Percentiles rank a stretch among this genome's conserved stretches.
phyloP scores from a whole-genome alignment of 2,329 filamentous ascomycete species.

The Pseudocercospora cruenta region DNA sequence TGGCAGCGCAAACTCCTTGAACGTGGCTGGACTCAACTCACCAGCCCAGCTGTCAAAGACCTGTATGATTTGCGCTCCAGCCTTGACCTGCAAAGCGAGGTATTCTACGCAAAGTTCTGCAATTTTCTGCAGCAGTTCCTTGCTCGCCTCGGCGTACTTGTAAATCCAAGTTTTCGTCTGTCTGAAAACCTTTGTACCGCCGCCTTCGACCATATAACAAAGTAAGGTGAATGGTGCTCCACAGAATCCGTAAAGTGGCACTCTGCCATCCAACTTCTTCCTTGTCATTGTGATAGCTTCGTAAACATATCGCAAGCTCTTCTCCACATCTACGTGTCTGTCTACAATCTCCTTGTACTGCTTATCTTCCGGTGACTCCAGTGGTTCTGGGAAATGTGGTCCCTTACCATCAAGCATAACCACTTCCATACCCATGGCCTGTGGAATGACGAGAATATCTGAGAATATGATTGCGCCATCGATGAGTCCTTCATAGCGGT shows the following conservation, averaged over 20 bases:
- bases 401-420: constrained; percentile 98
- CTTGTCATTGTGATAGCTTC: constrained; percentile 90
- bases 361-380: constrained; percentile 75
- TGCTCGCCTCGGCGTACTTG: constrained; percentile 78
- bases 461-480: constrained; percentile 99
- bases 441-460: constrained; percentile 95
- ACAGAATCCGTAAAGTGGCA: constrained; percentile 94
- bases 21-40: constrained; percentile 82
- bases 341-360: constrained; percentile 80
- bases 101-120: constrained; percentile 94
- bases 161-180: constrained; percentile 97
- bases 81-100: constrained; percentile 85
- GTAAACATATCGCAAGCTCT: constrained; percentile 91
- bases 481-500: constrained; percentile 85
- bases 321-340: constrained; percentile 78
- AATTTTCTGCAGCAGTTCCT: constrained; percentile 85
- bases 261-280: constrained; percentile 81
- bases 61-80: constrained; percentile 92
- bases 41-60: constrained; percentile 99
- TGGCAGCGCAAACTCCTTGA: constrained; percentile 82
- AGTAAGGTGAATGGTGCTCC: constrained; percentile 95
- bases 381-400: constrained; percentile 86
- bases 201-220: constrained; percentile 99
- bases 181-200: constrained; percentile 91
- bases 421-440: constrained; percentile 97